These are phyloP conservation scores for Tuber brumale DNA, from an alignment of 495 filamentous ascomycete species.

Conservation along the genomic window DNA sequence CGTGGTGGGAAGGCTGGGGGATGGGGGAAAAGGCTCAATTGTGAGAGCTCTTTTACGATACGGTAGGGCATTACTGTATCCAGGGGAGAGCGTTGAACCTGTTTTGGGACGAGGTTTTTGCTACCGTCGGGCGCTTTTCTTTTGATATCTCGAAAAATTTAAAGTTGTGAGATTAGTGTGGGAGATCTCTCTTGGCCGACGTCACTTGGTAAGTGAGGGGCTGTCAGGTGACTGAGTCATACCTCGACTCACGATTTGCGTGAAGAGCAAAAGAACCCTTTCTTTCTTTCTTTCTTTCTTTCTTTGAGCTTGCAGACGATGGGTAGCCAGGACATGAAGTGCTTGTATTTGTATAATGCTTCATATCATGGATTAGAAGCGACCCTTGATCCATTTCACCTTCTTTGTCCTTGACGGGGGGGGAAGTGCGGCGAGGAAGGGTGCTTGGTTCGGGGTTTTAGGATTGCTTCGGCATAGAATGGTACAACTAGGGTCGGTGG, in stretches of 20 bases:
- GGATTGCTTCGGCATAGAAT: not conserved
- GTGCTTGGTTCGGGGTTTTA: not conserved
- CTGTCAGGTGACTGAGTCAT: conserved; percentile 6
- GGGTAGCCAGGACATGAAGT: not conserved
- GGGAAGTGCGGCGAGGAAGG: not conserved
- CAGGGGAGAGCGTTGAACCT: not conserved
- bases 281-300: too few relatives aligned
- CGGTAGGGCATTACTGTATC: not conserved
- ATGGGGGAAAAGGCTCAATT: not conserved
- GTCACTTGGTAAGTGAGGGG: not conserved
- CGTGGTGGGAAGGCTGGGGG: not conserved
- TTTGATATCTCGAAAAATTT: not conserved
- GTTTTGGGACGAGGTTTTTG: not conserved
- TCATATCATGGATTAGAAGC: not conserved
- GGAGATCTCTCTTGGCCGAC: conserved; percentile 1
- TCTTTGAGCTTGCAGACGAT: not conserved
- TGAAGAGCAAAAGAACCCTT: not conserved
- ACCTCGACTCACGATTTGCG: not conserved
- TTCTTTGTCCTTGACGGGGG: not conserved
- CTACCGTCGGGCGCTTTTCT: not conserved
- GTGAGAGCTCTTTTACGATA: not conserved
- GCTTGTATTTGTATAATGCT: not conserved
- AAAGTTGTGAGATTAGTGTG: not conserved
- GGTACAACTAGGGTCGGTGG: not conserved
- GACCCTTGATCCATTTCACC: not conserved